Conservation (phyloP, 2,329 filamentous ascomycete species). For the Cercospora janseana region DNA sequence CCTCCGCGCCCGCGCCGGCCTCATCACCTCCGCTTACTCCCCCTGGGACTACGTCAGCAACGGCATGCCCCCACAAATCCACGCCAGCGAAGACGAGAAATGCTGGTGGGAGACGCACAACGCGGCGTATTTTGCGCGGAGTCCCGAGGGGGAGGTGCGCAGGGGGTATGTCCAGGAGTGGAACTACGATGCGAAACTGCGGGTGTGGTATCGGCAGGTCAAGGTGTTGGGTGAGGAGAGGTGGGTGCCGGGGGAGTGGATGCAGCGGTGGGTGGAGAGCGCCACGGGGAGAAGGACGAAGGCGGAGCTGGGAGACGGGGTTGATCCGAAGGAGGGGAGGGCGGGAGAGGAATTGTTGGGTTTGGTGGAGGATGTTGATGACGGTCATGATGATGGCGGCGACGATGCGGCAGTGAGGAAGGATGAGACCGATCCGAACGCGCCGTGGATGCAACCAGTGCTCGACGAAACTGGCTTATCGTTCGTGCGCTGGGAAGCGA, state of each 20-base stretch:
- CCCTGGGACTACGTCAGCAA: slow-evolving; percentile 12
- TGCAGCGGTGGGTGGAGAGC: not conserved
- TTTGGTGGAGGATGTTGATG: not conserved
- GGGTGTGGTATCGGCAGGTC: not conserved
- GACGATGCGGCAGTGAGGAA: not conserved
- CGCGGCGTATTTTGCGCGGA: not conserved
- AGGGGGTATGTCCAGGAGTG: not conserved
- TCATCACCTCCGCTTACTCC: not conserved
- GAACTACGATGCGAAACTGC: not conserved
- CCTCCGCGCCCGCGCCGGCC: not conserved
- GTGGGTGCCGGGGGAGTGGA: not conserved
- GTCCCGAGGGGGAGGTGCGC: not conserved
- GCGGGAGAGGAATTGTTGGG: not conserved
- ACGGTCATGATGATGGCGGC: not conserved
- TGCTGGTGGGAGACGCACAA: slow-evolving; percentile 8
- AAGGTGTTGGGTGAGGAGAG: slow-evolving; percentile 3
- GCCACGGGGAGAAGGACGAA: not conserved
- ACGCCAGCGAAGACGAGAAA: slow-evolving; percentile 6
- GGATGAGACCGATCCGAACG: not conserved
- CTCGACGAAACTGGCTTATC: slow-evolving; percentile 3
- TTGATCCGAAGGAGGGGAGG: not conserved
- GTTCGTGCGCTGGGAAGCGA: slow-evolving; percentile 1
- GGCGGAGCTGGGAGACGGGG: not conserved
- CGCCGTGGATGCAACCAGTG: not conserved
- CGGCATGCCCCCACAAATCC: not conserved